These are phyloP conservation scores for Diplocarpon mali DNA, from an alignment of 2,329 filamentous ascomycete genomes.

Conservation along the genomic window DNA sequence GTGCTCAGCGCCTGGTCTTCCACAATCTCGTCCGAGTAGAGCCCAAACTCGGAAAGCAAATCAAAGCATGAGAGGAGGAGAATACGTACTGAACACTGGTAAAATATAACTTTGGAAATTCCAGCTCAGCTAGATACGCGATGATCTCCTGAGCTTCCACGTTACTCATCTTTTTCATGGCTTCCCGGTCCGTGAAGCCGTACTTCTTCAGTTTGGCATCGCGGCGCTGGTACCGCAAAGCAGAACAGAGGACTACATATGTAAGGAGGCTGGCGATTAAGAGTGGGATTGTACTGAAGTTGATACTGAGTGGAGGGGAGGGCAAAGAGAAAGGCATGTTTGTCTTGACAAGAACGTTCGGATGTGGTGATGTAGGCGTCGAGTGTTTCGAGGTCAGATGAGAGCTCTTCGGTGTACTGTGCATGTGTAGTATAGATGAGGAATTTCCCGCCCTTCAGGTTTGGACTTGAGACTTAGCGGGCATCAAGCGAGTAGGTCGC, in stretches of 20 bases:
- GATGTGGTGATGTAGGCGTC: too few relatives aligned
- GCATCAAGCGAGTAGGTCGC: not conserved
- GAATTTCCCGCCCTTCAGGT: too few relatives aligned
- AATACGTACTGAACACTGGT: conserved; percentile 42
- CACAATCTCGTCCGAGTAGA: not conserved
- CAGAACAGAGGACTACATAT: conserved; percentile 15
- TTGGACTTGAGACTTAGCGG: too few relatives aligned
- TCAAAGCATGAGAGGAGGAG: conserved; percentile 1
- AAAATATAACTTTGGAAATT: conserved; percentile 42
- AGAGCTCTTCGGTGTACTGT: too few relatives aligned
- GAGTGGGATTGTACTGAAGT: not conserved
- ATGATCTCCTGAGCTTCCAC: conserved; percentile 41
- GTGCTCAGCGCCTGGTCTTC: not conserved
- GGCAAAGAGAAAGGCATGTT: too few relatives aligned
- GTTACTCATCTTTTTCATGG: conserved; percentile 41
- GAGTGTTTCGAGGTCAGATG: too few relatives aligned
- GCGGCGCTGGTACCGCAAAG: conserved; percentile 31
- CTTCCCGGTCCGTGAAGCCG: conserved; percentile 34
- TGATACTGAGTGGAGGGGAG: too few relatives aligned
- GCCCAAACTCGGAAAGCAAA: too few relatives aligned
- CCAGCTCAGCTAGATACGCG: conserved; percentile 34
- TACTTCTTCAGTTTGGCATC: conserved; percentile 31
- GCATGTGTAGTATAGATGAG: too few relatives aligned
- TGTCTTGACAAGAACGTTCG: too few relatives aligned
- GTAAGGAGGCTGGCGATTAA: conserved; percentile 1